phyloP scores from a whole-genome alignment of 768 basidiomycete genomes.

The Rhizopogon vinicolor region DNA sequence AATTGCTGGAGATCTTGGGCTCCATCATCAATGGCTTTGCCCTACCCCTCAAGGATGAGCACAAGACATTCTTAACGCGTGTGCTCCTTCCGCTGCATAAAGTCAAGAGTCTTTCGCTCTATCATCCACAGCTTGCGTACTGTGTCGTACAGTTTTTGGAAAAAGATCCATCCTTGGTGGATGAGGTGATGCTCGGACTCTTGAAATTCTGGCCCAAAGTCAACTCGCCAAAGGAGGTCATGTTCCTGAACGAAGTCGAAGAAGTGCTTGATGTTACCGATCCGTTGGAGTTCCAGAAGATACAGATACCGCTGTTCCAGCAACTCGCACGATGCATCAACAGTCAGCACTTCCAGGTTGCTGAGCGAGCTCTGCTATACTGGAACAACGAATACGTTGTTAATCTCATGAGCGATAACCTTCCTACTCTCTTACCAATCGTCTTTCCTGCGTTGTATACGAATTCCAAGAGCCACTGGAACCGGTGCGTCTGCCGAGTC shows the following conservation, averaged over 20 bases:
- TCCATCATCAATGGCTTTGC: slow-evolving; percentile 99
- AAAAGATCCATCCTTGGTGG: slow-evolving; percentile 87
- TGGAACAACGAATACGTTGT: slow-evolving; percentile 99
- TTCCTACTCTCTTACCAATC: slow-evolving; percentile 83
- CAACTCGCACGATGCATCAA: slow-evolving; percentile 97
- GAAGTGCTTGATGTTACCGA: slow-evolving; percentile 98
- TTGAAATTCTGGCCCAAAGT: slow-evolving; percentile 99
- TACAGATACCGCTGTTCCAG: slow-evolving; percentile 87
- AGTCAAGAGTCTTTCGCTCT: slow-evolving; percentile 94
- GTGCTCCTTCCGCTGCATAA: slow-evolving; percentile 96
- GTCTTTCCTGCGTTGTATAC: slow-evolving; percentile 95
- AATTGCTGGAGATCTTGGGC: slow-evolving; percentile 94
- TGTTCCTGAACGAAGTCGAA: slow-evolving; percentile 99
- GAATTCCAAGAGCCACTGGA: slow-evolving; percentile 98
- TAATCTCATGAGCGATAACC: slow-evolving; percentile 97
- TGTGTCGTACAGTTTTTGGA: slow-evolving; percentile 99
- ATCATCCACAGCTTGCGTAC: slow-evolving; percentile 98
- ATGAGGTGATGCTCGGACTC: slow-evolving; percentile 95
- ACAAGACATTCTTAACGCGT: slow-evolving; percentile 95
- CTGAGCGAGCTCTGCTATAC: slow-evolving; percentile 92
- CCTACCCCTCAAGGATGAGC: slow-evolving; percentile 95
- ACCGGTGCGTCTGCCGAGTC: slow-evolving; percentile 61
- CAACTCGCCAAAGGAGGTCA: slow-evolving; percentile 98
- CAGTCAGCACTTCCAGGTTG: slow-evolving; percentile 99
- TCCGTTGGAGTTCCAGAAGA: slow-evolving; percentile 93